Conservation (phyloP, 176 grass and related monocot species). For the Paspalum vaginatum region DNA sequence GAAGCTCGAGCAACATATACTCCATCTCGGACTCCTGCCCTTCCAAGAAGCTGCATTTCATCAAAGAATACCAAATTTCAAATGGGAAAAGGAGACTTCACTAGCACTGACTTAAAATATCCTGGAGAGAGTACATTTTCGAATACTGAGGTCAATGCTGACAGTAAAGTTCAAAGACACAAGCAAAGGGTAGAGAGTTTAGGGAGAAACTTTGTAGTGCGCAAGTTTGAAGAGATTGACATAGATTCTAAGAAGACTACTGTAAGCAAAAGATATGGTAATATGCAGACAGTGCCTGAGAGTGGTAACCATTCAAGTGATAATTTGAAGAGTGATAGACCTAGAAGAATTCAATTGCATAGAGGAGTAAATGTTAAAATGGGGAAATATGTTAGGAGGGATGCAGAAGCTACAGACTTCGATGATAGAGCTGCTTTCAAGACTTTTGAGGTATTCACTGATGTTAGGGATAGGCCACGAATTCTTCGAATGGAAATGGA, state of each 20-base stretch:
- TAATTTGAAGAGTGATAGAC: constrained; percentile 25
- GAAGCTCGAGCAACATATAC: not conserved
- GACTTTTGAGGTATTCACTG: constrained; percentile 82
- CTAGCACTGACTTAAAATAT: constrained; percentile 2
- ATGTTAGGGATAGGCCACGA: constrained; percentile 84
- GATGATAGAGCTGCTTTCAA: constrained; percentile 94
- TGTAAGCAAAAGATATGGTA: constrained; percentile 35
- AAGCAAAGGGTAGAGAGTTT: constrained; percentile 34
- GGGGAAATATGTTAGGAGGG: constrained; percentile 40
- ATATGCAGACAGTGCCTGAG: constrained; percentile 9
- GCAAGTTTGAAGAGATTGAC: constrained; percentile 20
- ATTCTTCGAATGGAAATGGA: constrained; percentile 94
- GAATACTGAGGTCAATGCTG: not conserved
- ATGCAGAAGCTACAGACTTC: constrained; percentile 32
- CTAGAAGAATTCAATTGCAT: constrained; percentile 35
- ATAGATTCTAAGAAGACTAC: constrained; percentile 25
- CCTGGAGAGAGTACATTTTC: constrained; percentile 21
- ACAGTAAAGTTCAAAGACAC: constrained; percentile 30
- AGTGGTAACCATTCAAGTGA: constrained; percentile 30
- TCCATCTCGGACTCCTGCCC: constrained; percentile 15
- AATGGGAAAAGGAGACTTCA: constrained; percentile 19
- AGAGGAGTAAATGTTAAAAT: constrained; percentile 37
- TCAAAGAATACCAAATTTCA: constrained; percentile 25
- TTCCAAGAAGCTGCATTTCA: not conserved
- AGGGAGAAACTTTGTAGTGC: constrained; percentile 28